Conservation (phyloP, 75 land plant species). For the Pinus tabuliformis region DNA sequence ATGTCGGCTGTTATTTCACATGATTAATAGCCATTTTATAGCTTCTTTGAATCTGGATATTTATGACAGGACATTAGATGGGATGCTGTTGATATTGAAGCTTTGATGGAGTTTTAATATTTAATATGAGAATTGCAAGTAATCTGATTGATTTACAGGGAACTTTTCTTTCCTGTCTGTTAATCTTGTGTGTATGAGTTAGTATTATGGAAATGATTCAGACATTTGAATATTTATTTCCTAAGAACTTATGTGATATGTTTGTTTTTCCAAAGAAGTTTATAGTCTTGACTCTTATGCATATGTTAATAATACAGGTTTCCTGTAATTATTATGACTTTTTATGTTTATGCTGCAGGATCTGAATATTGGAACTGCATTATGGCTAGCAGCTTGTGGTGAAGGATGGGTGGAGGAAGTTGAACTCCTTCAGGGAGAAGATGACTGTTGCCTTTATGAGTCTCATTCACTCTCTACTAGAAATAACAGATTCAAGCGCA, state of each 20-base stretch:
- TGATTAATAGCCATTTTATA: neutral
- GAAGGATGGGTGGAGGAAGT: slow-evolving; percentile 64
- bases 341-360: slow-evolving; percentile 42
- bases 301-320: slow-evolving; percentile 1
- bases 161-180: neutral
- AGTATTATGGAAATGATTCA: neutral
- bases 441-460: neutral
- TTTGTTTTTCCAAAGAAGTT: neutral
- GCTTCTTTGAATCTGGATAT: neutral
- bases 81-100: neutral
- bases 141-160: neutral
- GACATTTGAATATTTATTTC: neutral
- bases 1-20: too few relatives aligned
- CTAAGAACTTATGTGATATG: neutral
- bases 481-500: slow-evolving; percentile 3
- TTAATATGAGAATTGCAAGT: neutral
- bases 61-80: neutral
- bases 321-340: neutral
- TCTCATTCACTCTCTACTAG: neutral
- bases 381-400: slow-evolving; percentile 93
- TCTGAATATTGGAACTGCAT: slow-evolving; percentile 88
- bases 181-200: neutral
- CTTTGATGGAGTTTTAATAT: neutral
- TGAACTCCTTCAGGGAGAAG: neutral
- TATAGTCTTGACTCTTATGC: neutral